phyloP scores from a whole-genome alignment of 495 filamentous ascomycete species.

The Neurospora pannonica region DNA sequence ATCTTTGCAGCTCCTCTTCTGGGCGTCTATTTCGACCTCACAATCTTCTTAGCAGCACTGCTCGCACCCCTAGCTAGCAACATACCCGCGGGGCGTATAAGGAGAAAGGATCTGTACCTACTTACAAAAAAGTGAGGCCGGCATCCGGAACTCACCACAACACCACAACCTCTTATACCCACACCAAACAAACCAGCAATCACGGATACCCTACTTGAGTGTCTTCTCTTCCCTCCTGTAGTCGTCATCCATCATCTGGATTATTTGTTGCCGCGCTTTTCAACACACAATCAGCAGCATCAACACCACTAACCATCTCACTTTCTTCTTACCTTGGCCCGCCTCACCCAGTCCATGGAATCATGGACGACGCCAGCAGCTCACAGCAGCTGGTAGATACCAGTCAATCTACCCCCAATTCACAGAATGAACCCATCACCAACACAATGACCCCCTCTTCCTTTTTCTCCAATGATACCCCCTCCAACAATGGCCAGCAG shows the following conservation, averaged over 20 bases:
- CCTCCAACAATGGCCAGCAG: not conserved
- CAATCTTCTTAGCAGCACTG: not conserved
- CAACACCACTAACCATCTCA: not conserved
- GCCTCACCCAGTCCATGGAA: constrained; percentile 18
- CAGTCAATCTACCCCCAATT: not conserved
- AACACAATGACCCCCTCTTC: not conserved
- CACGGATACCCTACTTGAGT: not conserved
- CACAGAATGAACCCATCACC: not conserved
- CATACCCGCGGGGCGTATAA: not conserved
- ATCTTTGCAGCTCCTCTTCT: not conserved
- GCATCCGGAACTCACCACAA: not conserved
- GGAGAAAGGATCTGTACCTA: not conserved
- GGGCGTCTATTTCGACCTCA: not conserved
- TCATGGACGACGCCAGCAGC: constrained; percentile 13
- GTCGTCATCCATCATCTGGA: not conserved
- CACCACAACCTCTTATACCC: not conserved
- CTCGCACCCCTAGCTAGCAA: not conserved
- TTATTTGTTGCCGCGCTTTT: not conserved
- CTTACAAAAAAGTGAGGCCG: not conserved
- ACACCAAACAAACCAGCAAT: not conserved
- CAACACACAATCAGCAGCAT: not conserved
- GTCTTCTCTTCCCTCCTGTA: not conserved
- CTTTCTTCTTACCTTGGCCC: constrained; percentile 2
- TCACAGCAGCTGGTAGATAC: constrained; percentile 17
- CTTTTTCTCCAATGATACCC: not conserved